These are phyloP conservation scores for Plectosphaerella plurivora DNA, from an alignment of 2,329 filamentous ascomycete species.

Conservation along the genomic window DNA sequence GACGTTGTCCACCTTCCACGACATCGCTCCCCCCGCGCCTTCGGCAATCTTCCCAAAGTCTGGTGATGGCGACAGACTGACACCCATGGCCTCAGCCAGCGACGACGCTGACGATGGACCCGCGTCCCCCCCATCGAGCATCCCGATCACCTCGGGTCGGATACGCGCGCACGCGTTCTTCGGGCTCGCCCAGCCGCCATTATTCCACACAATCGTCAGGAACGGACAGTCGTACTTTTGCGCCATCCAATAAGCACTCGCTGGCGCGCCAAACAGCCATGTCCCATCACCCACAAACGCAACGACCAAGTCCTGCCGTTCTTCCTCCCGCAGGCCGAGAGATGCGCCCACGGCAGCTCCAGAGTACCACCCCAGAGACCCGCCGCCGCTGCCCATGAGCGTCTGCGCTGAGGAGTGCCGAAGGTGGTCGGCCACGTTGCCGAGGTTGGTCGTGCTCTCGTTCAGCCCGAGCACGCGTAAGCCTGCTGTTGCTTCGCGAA, in stretches of 20 bases:
- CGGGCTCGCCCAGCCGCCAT: slow-evolving; percentile 12
- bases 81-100: slow-evolving; percentile 11
- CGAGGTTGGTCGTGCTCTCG: slow-evolving; percentile 46
- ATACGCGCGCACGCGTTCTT: slow-evolving; percentile 12
- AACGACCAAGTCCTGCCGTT: slow-evolving; percentile 5
- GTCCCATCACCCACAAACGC: slow-evolving; percentile 14
- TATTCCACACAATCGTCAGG: slow-evolving; percentile 15
- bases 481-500: slow-evolving; percentile 48
- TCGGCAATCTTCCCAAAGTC: slow-evolving; percentile 16
- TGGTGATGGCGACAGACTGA: slow-evolving; percentile 11
- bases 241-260: slow-evolving; percentile 14
- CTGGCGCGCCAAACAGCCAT: slow-evolving; percentile 14
- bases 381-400: slow-evolving; percentile 24
- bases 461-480: slow-evolving; percentile 62
- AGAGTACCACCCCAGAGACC: slow-evolving; percentile 26
- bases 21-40: slow-evolving; percentile 15
- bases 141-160: slow-evolving; percentile 10
- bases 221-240: slow-evolving; percentile 11
- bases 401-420: slow-evolving; percentile 37
- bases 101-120: not conserved
- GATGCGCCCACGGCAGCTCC: slow-evolving; percentile 25
- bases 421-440: slow-evolving; percentile 53
- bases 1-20: slow-evolving; percentile 7
- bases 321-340: slow-evolving; percentile 10
- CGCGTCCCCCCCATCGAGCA: not conserved